Base-by-base conservation (phyloP, 176 grass and related monocot species). In the Phoenix dactylifera region DNA sequence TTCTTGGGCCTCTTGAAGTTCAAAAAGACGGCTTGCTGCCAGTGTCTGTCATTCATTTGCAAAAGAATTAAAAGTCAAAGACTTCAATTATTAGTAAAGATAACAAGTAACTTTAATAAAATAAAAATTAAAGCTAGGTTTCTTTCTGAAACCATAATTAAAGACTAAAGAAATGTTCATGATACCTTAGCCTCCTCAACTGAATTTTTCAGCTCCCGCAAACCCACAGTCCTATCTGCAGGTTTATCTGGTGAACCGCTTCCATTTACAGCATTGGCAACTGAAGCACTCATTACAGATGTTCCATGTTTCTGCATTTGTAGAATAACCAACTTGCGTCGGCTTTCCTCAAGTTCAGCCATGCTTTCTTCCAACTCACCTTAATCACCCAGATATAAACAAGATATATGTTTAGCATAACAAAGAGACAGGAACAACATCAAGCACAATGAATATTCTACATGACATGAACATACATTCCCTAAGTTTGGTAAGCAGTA, bases 1-100 rank as follows among this genome's bases (percentile, higher is more conserved):
- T 75, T 90, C 92, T 85, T 90, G 92, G 58, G 92, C 89, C 72
- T 96, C 83, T 63, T 90, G 87, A 74, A 96, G 87, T 74, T 96
- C 92, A 77, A 85, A 83, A 63, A 90, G 83, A 35, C 78, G 86
- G 61, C 85, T 88, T 59, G 72, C 82, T 65, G 92, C 80, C 19
- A 96, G 65, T 55, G 83, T 80, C 92, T 96, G 60, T 18, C 66
- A 48, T 79, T 53, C 74, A 72, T 78, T 84, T 18, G 18, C 60
- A 15, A 78, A 74, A 77, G 67, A 70, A 52, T 52, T 18, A 76
- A 68, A 39, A 74, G 15, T 16, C 9, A 18, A 63, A 44, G 15
- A 23, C 26, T 7, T 15, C 22, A 44, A 14, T 44, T 14, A 44
- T 14, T 44, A 2, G 14, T 14, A 14, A 12, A 44, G 35, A 44